A percentile compares a stretch with the other conserved stretches of the same genome.
Conservation (phyloP, 345 rosid species). For the Eucalyptus guilfoylei region DNA sequence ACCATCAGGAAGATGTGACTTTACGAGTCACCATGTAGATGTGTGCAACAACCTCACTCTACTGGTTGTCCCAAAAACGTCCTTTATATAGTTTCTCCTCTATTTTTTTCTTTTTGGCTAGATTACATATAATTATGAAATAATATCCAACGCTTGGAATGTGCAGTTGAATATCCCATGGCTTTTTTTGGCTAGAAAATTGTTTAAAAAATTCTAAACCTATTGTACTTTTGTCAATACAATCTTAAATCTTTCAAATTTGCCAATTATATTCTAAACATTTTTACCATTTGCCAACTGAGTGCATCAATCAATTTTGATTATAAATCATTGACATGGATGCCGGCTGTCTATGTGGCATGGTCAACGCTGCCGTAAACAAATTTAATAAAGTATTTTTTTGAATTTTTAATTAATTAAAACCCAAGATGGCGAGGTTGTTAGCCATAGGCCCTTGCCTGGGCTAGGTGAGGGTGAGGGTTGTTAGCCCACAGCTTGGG, state of each 20-base stretch:
- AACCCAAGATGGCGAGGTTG: rapidly evolving
- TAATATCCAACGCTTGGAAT: not conserved
- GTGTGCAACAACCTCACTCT: not conserved
- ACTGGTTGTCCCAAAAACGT: no score
- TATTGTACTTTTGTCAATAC: rapidly evolving
- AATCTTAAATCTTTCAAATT: no score
- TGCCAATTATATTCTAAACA: no score
- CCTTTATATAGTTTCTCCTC: not conserved
- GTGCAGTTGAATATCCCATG: not conserved
- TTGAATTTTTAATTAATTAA: no score
- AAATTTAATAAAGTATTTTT: no score
- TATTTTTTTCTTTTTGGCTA: not conserved
- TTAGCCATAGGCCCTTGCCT: no score
- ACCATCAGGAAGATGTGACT: not conserved
- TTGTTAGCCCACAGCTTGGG: rapidly evolving
- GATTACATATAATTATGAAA: no score
- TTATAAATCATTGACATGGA: rapidly evolving
- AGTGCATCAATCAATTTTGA: rapidly evolving
- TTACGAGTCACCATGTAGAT: rapidly evolving
- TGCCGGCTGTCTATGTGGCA: rapidly evolving
- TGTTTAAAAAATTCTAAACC: rapidly evolving
- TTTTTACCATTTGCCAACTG: no score
- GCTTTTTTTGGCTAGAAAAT: not conserved
- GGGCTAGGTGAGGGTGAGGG: rapidly evolving
- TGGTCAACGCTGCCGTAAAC: rapidly evolving